These are phyloP conservation scores for Achaetomium macrosporum DNA, from an alignment of 2,329 filamentous ascomycete genomes.

Conservation along the genomic window DNA sequence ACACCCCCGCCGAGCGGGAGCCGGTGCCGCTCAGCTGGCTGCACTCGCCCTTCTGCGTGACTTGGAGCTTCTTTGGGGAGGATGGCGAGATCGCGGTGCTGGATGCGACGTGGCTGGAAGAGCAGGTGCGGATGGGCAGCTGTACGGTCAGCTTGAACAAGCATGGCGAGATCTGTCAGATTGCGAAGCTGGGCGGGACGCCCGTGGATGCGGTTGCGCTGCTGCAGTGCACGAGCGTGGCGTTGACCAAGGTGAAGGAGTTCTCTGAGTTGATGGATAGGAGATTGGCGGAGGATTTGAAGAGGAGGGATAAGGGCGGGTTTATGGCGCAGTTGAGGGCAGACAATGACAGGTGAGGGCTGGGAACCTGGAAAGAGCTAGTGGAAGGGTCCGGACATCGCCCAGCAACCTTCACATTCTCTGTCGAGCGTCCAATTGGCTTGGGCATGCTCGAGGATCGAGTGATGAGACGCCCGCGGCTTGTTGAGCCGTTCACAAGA, in stretches of 20 bases:
- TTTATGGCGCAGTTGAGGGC: constrained; percentile 71
- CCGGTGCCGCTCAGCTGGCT: constrained; percentile 86
- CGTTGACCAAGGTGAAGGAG: constrained; percentile 73
- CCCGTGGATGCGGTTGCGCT: constrained; percentile 74
- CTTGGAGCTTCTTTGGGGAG: constrained; percentile 76
- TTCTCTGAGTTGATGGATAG: constrained; percentile 68
- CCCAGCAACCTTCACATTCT: neutral
- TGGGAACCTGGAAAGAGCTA: neutral
- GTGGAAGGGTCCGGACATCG: neutral
- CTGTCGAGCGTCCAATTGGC: no score
- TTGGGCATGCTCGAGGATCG: no score
- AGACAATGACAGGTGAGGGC: constrained; percentile 70
- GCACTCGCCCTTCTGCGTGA: constrained; percentile 86
- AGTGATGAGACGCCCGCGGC: constrained; percentile 34
- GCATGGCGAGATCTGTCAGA: constrained; percentile 84
- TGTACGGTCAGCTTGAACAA: constrained; percentile 81
- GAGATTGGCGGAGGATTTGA: constrained; percentile 70
- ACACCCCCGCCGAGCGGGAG: constrained; percentile 77
- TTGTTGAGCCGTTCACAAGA: neutral
- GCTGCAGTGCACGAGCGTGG: constrained; percentile 68
- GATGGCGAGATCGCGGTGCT: constrained; percentile 64
- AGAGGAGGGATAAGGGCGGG: constrained; percentile 71
- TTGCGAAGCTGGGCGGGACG: constrained; percentile 82
- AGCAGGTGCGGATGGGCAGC: constrained; percentile 67
- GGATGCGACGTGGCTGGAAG: constrained; percentile 69